Base-by-base conservation (phyloP, 345 rosid species). In the Punica granatum region DNA sequence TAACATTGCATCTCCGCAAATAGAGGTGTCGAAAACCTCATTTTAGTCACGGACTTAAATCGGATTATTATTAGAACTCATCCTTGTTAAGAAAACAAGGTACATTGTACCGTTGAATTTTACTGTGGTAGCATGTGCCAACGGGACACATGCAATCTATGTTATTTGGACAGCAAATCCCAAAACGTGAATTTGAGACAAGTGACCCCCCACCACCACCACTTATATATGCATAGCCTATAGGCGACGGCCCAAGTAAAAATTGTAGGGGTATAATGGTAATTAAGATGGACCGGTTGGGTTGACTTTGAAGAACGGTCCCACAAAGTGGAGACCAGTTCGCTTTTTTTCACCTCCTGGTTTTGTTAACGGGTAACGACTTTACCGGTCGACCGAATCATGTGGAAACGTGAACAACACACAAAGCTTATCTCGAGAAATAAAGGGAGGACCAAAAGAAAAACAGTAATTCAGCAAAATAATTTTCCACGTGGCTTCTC, bases 311-410 rank as follows among this genome's bases (percentile, higher is more conserved):
- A 74, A 70, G 71, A 70, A 51, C 33, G 72, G 91, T 81, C 80
- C 75, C 9, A 26, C 51, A 84, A 87, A 79, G 84, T 7, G 72
- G 72, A 69, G 81, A 83, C 89, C 85, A 67, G 39, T 60, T 72
- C 11, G 78, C 76, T 73, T 8, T 49, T 75, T 84, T n/a, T n/a
- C 63, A 61, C 79, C 80, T 58, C 68, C 74, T 42, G 12, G 41
- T 67, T 74, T 70, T 74, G 77, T 67, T 43, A 79, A 69, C 84
- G 60, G 65, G 63, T 79, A 86, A 82, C 92, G 83, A 79, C 83
- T 83, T 87, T 83, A 87, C 92, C 92, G 53, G 92, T 86, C 87
- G 72, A 79, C 79, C 80, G 31, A 79, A 76, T 80, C 75, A 80
- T 74, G 75, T 66, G 60, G 59, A 65, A 58, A 65, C 65, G 65